Conservation (phyloP, 768 basidiomycete species). For the Clathrus columnatus region DNA sequence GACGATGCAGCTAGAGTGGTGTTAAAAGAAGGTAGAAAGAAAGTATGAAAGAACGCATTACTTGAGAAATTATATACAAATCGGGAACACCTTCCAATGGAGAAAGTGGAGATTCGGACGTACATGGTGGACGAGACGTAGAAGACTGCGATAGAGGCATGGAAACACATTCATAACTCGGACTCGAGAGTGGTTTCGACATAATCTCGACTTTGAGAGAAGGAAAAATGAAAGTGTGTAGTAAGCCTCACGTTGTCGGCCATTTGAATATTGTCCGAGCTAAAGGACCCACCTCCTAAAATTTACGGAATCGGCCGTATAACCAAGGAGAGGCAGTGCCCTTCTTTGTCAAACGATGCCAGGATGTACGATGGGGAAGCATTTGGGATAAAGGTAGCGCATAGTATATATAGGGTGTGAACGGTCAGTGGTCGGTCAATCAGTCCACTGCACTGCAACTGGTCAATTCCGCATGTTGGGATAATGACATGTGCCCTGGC, state of each 20-base stretch:
- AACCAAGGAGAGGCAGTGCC: background rate
- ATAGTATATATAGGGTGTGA: background rate
- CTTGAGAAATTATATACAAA: conserved; percentile 65
- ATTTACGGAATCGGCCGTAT: background rate
- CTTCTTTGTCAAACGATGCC: background rate
- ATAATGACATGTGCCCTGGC: background rate
- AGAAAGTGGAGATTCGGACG: conserved; percentile 53
- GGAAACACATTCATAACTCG: background rate
- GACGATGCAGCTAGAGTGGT: conserved; percentile 45
- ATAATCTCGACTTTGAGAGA: background rate
- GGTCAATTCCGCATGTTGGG: background rate
- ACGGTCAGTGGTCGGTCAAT: background rate
- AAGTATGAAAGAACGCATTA: conserved; percentile 53
- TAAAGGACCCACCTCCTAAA: background rate
- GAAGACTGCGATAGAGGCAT: background rate
- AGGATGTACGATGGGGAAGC: background rate
- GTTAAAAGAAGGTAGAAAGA: conserved; percentile 44
- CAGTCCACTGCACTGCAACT: too few species aligned
- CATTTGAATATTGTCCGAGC: background rate
- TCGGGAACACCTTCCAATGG: conserved; percentile 54
- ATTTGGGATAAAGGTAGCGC: background rate
- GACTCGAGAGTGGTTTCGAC: background rate
- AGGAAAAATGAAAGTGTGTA: background rate
- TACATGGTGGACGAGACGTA: background rate
- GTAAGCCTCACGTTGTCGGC: background rate